Evolutionary conservation across 805 yeast species (phyloP).

Genomic region (Starmerella lactis-condensi): DNA sequence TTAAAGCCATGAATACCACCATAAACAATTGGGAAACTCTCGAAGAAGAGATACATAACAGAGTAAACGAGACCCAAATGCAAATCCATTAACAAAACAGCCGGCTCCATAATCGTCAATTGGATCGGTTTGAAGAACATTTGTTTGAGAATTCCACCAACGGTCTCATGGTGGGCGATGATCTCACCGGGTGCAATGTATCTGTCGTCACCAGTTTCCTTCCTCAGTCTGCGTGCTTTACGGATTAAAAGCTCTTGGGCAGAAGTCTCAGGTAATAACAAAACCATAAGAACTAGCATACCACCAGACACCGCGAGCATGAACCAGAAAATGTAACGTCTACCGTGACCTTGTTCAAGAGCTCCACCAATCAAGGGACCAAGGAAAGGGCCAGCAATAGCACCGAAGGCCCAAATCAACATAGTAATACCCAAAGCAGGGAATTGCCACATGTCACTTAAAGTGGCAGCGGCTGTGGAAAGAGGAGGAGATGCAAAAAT

Average conservation of each 20-base stretch:
- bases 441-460: conserved; percentile 31
- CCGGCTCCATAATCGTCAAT: conserved; percentile 37
- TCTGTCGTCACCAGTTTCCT: conserved; percentile 22
- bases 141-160: conserved; percentile 6
- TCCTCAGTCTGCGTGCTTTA: conserved; percentile 33
- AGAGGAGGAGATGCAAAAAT: conserved; percentile 38
- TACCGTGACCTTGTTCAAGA: conserved; percentile 28
- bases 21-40: conserved; percentile 43
- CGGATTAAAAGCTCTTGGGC: conserved; percentile 29
- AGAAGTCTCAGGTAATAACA: conserved; percentile 34
- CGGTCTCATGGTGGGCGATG: conserved; percentile 1
- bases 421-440: conserved; percentile 31
- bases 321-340: conserved; percentile 43
- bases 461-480: conserved; percentile 41
- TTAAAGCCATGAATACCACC: conserved; percentile 30
- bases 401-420: conserved; percentile 36
- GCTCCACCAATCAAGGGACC: conserved; percentile 43
- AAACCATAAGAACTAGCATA: conserved; percentile 23
- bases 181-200: conserved; percentile 13
- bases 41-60: conserved; percentile 37
- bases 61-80: conserved; percentile 38
- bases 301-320: conserved; percentile 26
- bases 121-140: conserved; percentile 26
- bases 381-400: conserved; percentile 36
- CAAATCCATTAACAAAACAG: conserved; percentile 33